phyloP scores from a whole-genome alignment of 1,284 basidiomycete species.

The Vanrija sp. region DNA sequence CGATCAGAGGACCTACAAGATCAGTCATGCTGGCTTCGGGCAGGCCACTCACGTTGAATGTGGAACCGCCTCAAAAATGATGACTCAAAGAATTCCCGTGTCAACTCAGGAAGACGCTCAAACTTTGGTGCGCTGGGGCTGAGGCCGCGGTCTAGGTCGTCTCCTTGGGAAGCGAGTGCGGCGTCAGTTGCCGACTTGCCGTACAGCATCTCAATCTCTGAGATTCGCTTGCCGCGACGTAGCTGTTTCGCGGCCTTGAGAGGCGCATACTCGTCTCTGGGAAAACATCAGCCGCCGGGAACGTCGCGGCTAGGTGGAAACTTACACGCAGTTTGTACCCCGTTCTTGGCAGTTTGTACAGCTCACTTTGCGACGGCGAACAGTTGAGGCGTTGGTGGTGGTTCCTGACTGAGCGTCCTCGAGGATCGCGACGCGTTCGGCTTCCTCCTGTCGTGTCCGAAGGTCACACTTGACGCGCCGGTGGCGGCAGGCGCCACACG shows the following conservation, averaged over 20 bases:
- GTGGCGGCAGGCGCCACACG: conserved; percentile 85
- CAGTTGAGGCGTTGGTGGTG: background rate
- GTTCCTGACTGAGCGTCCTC: conserved; percentile 6
- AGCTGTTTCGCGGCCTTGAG: conserved; percentile 80
- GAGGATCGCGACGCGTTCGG: conserved; percentile 12
- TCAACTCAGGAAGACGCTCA: conserved; percentile 55
- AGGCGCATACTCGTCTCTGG: conserved; percentile 76
- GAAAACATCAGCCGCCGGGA: background rate
- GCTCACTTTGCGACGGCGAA: conserved; percentile 36
- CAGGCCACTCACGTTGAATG: conserved; percentile 63
- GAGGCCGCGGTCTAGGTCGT: conserved; percentile 11
- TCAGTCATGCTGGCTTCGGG: background rate
- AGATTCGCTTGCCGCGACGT: conserved; percentile 72
- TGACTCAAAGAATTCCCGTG: conserved; percentile 72
- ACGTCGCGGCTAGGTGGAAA: conserved; percentile 16
- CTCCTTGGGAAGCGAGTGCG: conserved; percentile 26
- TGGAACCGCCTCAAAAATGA: conserved; percentile 76
- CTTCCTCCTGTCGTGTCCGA: conserved; percentile 41
- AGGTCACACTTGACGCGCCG: conserved; percentile 56
- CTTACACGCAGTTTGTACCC: conserved; percentile 77
- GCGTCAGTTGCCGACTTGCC: conserved; percentile 35
- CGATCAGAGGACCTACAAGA: conserved; percentile 48
- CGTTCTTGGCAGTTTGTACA: conserved; percentile 86
- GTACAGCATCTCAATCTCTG: conserved; percentile 62
- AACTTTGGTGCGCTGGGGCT: conserved; percentile 18